Evolutionary conservation across 225 moss, liverwort and hornwort genomes (phyloP), one percentile per base, ranked within the genome.

Genomic region (Physcomitrellopsis africana): DNA sequence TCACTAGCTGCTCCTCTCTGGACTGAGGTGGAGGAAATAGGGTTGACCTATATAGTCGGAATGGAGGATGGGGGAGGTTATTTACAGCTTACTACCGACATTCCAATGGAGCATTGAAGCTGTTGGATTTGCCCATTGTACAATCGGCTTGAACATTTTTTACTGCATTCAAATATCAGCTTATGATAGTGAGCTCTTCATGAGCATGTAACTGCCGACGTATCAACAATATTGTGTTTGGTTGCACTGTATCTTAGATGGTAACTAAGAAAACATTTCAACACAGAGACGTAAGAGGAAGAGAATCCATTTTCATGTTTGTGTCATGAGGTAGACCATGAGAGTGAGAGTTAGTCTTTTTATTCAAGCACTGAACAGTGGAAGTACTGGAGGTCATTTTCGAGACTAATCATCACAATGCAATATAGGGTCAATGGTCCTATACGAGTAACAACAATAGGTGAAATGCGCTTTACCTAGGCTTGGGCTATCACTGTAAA

Each of bases 131-230:
- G 22, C 52, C 53, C 53, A 2, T 3, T 46, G 5, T 47, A 12
- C 12, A 51, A 56, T 67, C 48, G 67, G 49, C 44, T 53, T 58
- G 11, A 49, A 11, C 3, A 49, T 15, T 65, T 42, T 20, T 5
- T 10, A 23, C 17, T 8, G 22, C 68, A 80, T 80, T 83, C 59
- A 83, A 79, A 60, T 63, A 52, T 32, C 10, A 41, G n/a, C 73
- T 76, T 72, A 80, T 83, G 80, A 83, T 77, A 73, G 59, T 65
- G n/a, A 46, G 65, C 72, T 83, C 72, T 69, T 83, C 65, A 77
- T 53, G n/a, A 26, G 26, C 24, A 10, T 32, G 19, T 48, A 69
- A 37, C 59, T 64, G 76, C 80, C 24, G 72, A 83, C 80, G 72
- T 62, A 65, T 76, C 48, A 19, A 47, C 69, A 68, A 69, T 64